Base-by-base conservation (phyloP, 805 yeast genomes). In the Wickerhamiella vanderwaltii region DNA sequence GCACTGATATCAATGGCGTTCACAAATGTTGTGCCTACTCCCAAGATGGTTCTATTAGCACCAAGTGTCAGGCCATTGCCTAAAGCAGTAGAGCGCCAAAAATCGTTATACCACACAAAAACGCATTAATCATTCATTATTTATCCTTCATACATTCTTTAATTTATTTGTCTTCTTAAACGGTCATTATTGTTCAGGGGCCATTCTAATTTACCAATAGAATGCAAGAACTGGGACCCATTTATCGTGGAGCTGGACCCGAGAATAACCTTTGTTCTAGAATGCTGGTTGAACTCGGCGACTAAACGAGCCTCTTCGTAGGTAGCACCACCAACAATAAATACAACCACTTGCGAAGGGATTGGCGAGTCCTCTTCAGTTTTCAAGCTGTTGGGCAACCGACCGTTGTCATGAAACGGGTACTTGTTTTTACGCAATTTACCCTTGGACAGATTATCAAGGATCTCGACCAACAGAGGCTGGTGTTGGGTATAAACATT, bases 401-500 rank as follows among this genome's bases (percentile, higher is more conserved):
- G 46, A 35, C 53, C 53, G 22, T 60, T 62, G 23, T 66, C 65
- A 41, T 69, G 58, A 19, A 70, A 65, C 19, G 73, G 76, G 48
- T 67, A 71, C 35, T 57, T 52, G 16, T 52, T 50, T 12, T 56
- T 52, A 17, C 61, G 54, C 33, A 74, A 57, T 46, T 63, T 63
- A 31, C 69, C 69, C 41, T 60, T 59, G 25, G 65, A 56, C 26
- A 70, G 53, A 43, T 62, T 60, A 28, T 63, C 60, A 26, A 75
- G 53, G 0, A 72, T 60, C 19, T 58, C 52, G 43, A 73, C 76
- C 36, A 91, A 60, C 43, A 83, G 66, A 6, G 98, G 95, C 33
- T 74, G 67, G 55, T 87, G 94, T 63, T 91, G 98, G 79, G 94
- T 86, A 63, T 77, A 91, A 4, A 88, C 69, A 47, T 65, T 65